Base-by-base conservation (phyloP, 805 yeast genomes). In the Metschnikowia henanensis region DNA sequence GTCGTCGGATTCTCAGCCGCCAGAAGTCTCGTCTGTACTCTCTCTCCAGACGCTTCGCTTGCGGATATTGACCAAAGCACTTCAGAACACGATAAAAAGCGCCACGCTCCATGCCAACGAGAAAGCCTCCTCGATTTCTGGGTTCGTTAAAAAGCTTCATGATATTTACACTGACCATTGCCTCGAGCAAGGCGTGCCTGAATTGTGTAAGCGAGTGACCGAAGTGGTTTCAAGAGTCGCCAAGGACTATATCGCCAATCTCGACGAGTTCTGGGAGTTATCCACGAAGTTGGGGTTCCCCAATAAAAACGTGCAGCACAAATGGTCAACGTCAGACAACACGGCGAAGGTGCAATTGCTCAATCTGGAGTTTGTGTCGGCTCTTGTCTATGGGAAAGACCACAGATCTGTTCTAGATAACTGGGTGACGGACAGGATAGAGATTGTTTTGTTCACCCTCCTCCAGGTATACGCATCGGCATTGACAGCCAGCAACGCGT, bases 241-340 rank as follows among this genome's bases (percentile, higher is more conserved):
- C 19, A 43, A 41, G 12, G 23, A 7, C 3, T 47, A 41, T 6
- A 32, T 47, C 19, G 52, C 41, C 18, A 51, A 43, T 37, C 45
- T 49, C 37, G 55, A 43, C 13, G 49, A 35, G 30, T 47, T 49
- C 35, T 62, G 50, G 52, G 52, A 33, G 28, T 52, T 36, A 39
- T 63, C 46, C 4, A 56, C 50, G 9, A 62, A 58, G 36, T 50
- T 68, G 23, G 71, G 72, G 2, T 56, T 65, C 16, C 55, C 57
- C 30, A 57, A 57, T 28, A 44, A 46, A 19, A 59, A 57, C 21
- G 43, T 57, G 19, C 60, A 59, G 21, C 50, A 45, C 21, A 46
- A 56, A 23, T 65, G 70, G 67, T 39, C 37, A 15, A 41, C 36
- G 4, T 43, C 59, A 18, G 48, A 65, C 2, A 49, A 57, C 13